Evolutionary conservation across 2,329 filamentous ascomycete genomes (phyloP).

Genomic region (Colletotrichum sublineola): DNA sequence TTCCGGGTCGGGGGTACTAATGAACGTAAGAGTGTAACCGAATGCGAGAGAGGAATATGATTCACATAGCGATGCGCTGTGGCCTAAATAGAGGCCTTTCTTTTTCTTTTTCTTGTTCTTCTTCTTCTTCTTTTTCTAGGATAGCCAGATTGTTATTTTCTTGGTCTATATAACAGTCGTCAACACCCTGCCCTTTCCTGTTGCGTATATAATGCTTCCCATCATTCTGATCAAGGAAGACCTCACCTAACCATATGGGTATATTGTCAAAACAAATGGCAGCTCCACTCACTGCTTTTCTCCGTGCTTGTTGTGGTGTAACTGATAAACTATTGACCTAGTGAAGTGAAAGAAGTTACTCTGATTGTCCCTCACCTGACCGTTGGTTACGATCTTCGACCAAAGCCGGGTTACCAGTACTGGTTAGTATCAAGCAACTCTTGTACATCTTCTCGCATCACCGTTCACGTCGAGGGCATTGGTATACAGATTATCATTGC

Average conservation of each 20-base stretch:
- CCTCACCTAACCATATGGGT: no score
- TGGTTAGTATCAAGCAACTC: no score
- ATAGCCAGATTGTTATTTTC: not conserved
- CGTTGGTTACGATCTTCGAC: no score
- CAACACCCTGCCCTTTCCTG: not conserved
- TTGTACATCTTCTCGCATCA: not conserved
- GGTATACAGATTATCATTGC: not conserved
- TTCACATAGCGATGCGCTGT: not conserved
- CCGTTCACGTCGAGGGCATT: no score
- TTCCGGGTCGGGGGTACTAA: not conserved
- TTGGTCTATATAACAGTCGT: no score
- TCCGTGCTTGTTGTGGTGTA: no score
- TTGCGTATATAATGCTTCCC: not conserved
- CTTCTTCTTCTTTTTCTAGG: not conserved
- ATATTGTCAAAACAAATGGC: no score
- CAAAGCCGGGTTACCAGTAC: no score
- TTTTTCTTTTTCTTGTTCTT: not conserved
- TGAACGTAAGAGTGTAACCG: not conserved
- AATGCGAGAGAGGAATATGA: not conserved
- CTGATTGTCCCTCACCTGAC: no score
- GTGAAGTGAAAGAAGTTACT: no score
- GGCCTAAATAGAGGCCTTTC: not conserved
- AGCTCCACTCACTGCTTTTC: no score
- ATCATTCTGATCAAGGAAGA: not conserved
- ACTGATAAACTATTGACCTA: no score